phyloP scores from a whole-genome alignment of 257 asterid species.

The Penstemon eatonii region DNA sequence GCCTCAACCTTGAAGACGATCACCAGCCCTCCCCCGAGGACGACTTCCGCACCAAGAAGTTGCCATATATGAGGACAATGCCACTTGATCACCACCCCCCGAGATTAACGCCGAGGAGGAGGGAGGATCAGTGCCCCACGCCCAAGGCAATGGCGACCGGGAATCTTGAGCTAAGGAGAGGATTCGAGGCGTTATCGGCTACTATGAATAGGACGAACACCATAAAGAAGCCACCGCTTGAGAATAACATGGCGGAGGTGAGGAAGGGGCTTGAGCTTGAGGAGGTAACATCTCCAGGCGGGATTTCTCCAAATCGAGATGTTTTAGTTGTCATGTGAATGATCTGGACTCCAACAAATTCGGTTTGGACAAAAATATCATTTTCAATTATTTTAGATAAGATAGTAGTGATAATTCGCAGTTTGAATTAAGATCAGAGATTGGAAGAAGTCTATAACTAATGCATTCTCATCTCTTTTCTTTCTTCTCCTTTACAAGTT shows the following conservation, averaged over 20 bases:
- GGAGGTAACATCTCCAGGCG: background rate
- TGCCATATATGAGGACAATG: constrained; percentile 39
- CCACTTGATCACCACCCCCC: constrained; percentile 29
- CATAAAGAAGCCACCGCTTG: background rate
- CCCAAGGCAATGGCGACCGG: background rate
- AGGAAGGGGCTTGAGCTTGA: constrained; percentile 22
- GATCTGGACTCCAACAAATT: too few relatives aligned
- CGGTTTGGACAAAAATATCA: too few relatives aligned
- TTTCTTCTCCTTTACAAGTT: too few relatives aligned
- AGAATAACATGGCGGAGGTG: constrained; percentile 20
- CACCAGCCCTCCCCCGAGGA: background rate
- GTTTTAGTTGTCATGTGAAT: too few relatives aligned
- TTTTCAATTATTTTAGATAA: too few relatives aligned
- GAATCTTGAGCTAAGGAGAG: constrained; percentile 27
- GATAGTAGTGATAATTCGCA: too few relatives aligned
- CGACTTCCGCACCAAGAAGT: constrained; percentile 28
- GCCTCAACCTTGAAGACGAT: constrained; percentile 38
- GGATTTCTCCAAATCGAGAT: constrained; percentile 14
- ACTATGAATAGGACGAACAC: background rate
- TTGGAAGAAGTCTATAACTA: too few relatives aligned
- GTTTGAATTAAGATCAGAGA: too few relatives aligned
- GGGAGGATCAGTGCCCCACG: background rate
- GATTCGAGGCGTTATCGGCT: constrained; percentile 21
- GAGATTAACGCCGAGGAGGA: background rate
- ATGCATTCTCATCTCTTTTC: too few relatives aligned